Evolutionary conservation across 2,329 filamentous ascomycete species (phyloP).

Genomic region (Coniella vitis): DNA sequence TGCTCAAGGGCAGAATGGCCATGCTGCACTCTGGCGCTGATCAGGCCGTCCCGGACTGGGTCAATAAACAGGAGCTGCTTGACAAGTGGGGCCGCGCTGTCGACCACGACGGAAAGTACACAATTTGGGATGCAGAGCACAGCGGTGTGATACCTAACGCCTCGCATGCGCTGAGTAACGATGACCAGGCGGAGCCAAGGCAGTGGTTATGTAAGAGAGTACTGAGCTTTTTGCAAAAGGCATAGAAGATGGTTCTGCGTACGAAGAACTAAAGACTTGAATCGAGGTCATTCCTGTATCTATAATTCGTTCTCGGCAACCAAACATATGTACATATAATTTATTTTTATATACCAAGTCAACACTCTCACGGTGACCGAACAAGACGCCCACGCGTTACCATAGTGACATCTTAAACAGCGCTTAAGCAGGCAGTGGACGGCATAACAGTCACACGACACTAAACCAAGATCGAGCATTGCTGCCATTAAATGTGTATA

Average conservation of each 20-base stretch:
- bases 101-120: slow-evolving; percentile 25
- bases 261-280: not conserved
- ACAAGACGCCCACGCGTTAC: no score
- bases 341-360: not conserved
- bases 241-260: not conserved
- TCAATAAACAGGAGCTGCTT: slow-evolving; percentile 37
- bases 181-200: slow-evolving; percentile 36
- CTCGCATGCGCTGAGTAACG: slow-evolving; percentile 40
- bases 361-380: no score
- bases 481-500: not conserved
- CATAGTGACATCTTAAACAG: no score
- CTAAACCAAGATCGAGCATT: no score
- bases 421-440: no score
- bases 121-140: slow-evolving; percentile 39
- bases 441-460: no score
- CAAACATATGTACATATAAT: no score
- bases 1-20: slow-evolving; percentile 32
- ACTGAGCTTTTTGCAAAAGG: slow-evolving; percentile 14
- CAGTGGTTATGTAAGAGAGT: slow-evolving; percentile 18
- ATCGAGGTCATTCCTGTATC: no score
- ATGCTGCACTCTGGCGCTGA: slow-evolving; percentile 39
- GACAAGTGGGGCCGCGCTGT: slow-evolving; percentile 34
- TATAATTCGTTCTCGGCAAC: no score
- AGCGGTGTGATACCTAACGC: slow-evolving; percentile 41
- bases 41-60: slow-evolving; percentile 34